phyloP scores from a whole-genome alignment of 495 filamentous ascomycete genomes.

The Xylaria sp. region DNA sequence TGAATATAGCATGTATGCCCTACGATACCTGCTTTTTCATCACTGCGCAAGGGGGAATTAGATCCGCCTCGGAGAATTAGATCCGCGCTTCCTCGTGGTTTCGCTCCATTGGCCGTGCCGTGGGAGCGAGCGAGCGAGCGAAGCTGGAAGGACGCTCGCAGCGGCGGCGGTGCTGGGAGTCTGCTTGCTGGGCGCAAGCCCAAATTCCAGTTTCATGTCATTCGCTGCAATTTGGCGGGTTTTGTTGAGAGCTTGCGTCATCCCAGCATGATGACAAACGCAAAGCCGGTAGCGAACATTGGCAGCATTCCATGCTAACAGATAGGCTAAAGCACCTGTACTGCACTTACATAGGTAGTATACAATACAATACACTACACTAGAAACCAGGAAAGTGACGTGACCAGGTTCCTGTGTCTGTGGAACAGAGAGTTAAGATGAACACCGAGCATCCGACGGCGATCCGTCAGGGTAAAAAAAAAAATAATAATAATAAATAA shows the following conservation, averaged over 20 bases:
- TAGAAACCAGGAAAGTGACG: not conserved
- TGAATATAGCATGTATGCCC: no score
- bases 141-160: not conserved
- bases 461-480: not conserved
- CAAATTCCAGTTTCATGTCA: constrained; percentile 8
- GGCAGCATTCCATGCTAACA: not conserved
- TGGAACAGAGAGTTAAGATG: not conserved
- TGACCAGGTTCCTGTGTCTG: not conserved
- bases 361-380: no score
- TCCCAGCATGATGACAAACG: constrained; percentile 11
- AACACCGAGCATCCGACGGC: constrained; percentile 12
- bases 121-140: not conserved
- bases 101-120: not conserved
- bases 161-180: no score
- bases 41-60: not conserved
- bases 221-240: not conserved
- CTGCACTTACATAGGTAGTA: no score
- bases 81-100: constrained; percentile 4
- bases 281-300: not conserved
- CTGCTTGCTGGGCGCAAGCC: not conserved
- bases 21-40: not conserved
- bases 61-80: constrained; percentile 1
- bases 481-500: not conserved
- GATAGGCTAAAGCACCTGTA: not conserved
- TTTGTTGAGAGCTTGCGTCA: constrained; percentile 8